These are phyloP conservation scores for Xylogone sp. DNA, from an alignment of 2,329 filamentous ascomycete species.

Conservation along the genomic window DNA sequence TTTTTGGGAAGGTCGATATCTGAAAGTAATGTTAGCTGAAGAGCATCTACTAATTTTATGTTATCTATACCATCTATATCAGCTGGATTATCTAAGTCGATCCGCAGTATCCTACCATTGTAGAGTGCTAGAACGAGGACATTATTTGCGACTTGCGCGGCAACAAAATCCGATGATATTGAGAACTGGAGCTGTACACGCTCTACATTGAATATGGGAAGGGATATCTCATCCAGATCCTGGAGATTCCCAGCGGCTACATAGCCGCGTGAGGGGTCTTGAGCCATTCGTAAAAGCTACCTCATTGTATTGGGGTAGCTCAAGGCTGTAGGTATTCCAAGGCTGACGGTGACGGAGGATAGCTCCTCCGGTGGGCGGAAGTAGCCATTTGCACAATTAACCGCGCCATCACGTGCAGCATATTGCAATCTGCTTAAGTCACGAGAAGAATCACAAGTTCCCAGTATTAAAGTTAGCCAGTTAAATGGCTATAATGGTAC, in stretches of 20 bases:
- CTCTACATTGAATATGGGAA: conserved; percentile 94
- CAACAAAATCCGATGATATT: conserved; percentile 91
- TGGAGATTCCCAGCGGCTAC: conserved; percentile 59
- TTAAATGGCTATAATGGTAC: too few species aligned
- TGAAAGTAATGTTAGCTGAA: conserved; percentile 31
- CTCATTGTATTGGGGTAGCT: conserved; percentile 22
- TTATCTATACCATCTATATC: conserved; percentile 76
- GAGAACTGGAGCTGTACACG: conserved; percentile 91
- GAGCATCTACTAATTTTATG: background rate
- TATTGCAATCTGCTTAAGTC: too few species aligned
- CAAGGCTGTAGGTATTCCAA: conserved; percentile 21
- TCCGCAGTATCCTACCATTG: conserved; percentile 87
- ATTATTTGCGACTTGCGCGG: conserved; percentile 95
- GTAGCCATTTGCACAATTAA: background rate
- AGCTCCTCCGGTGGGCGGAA: conserved; percentile 1
- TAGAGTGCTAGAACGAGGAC: conserved; percentile 89
- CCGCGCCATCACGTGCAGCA: conserved; percentile 1
- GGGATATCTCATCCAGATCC: conserved; percentile 54
- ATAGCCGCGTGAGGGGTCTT: conserved; percentile 70
- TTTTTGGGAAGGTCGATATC: conserved; percentile 97
- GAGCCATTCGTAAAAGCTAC: conserved; percentile 53
- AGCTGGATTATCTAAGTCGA: conserved; percentile 87
- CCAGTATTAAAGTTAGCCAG: too few species aligned
- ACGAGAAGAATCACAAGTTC: too few species aligned
- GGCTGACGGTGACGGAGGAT: conserved; percentile 11